phyloP scores from a whole-genome alignment of 2,329 filamentous ascomycete species.

The Geosmithia morbida region DNA sequence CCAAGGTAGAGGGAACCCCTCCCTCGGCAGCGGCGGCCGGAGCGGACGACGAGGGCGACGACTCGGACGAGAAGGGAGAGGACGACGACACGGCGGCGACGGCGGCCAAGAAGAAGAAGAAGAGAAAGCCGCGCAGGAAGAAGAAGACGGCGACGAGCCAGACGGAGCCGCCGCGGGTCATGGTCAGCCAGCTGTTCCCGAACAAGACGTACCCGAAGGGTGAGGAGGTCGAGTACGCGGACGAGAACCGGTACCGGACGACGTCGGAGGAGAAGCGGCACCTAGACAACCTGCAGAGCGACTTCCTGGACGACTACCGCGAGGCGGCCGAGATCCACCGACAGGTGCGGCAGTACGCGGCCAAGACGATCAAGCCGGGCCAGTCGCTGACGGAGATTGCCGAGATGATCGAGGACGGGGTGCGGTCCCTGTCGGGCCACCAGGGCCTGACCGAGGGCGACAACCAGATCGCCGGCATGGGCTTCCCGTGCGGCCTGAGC shows the following conservation, averaged over 20 bases:
- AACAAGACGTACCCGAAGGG: slow-evolving; percentile 60
- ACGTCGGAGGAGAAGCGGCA: slow-evolving; percentile 63
- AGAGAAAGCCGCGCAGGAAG: slow-evolving; percentile 64
- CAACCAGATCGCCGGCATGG: slow-evolving; percentile 65
- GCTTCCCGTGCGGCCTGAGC: slow-evolving; percentile 73
- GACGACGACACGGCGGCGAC: slow-evolving; percentile 20
- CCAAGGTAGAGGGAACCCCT: slow-evolving; percentile 20
- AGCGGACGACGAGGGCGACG: slow-evolving; percentile 27
- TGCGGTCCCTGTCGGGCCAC: slow-evolving; percentile 64
- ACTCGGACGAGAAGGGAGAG: slow-evolving; percentile 39
- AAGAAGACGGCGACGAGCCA: slow-evolving; percentile 64
- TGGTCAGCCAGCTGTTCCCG: slow-evolving; percentile 58
- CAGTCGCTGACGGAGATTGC: slow-evolving; percentile 70
- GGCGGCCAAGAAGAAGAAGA: slow-evolving; percentile 12
- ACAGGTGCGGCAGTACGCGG: slow-evolving; percentile 72
- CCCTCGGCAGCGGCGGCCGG: no score
- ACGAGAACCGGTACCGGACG: slow-evolving; percentile 59
- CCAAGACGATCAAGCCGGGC: slow-evolving; percentile 68
- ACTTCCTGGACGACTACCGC: slow-evolving; percentile 69
- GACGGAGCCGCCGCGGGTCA: slow-evolving; percentile 58
- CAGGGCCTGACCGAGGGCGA: slow-evolving; percentile 66
- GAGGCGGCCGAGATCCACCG: slow-evolving; percentile 81
- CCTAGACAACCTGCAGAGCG: slow-evolving; percentile 66
- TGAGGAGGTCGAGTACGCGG: slow-evolving; percentile 61
- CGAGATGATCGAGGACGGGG: slow-evolving; percentile 74